phyloP scores from a whole-genome alignment of 2,329 filamentous ascomycete species.

The Colletotrichum musae region DNA sequence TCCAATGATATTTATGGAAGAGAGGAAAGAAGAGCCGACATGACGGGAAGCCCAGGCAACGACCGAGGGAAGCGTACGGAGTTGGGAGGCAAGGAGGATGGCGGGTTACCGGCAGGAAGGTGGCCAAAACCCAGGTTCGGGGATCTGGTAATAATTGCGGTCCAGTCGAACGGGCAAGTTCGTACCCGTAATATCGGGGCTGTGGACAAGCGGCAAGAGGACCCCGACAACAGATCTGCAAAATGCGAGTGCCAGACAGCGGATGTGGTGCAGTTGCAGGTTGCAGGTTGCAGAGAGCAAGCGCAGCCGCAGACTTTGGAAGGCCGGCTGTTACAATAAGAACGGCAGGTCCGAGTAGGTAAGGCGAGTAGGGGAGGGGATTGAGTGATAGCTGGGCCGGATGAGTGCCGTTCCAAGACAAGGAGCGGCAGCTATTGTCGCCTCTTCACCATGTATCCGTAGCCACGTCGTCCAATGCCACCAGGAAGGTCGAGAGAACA shows the following conservation, averaged over 20 bases:
- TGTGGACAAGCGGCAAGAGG: slow-evolving; percentile 15
- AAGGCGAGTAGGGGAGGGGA: slow-evolving; percentile 3
- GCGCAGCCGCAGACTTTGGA: slow-evolving; percentile 10
- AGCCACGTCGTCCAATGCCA: slow-evolving; percentile 5
- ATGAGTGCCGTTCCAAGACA: slow-evolving; percentile 9
- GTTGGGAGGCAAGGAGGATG: slow-evolving; percentile 18
- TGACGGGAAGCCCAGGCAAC: slow-evolving; percentile 1
- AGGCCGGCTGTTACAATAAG: background rate
- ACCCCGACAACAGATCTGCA: slow-evolving; percentile 5
- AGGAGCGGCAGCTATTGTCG: slow-evolving; percentile 15
- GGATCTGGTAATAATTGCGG: slow-evolving; percentile 17
- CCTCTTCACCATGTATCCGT: slow-evolving; percentile 9
- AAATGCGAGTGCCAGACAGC: background rate
- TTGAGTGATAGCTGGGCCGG: slow-evolving; percentile 1
- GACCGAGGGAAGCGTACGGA: background rate
- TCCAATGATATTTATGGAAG: slow-evolving; percentile 35
- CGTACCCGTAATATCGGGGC: slow-evolving; percentile 13
- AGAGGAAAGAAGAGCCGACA: slow-evolving; percentile 15
- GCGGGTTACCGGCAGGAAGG: slow-evolving; percentile 21
- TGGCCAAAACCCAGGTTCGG: slow-evolving; percentile 32
- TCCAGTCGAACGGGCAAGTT: slow-evolving; percentile 3
- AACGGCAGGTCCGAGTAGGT: slow-evolving; percentile 1
- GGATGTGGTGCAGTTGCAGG: slow-evolving; percentile 3
- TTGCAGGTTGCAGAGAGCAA: background rate
- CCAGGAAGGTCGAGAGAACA: slow-evolving; percentile 26